Evolutionary conservation across 176 grass and related monocot genomes (phyloP).

Genomic region (Zoysia japonica): DNA sequence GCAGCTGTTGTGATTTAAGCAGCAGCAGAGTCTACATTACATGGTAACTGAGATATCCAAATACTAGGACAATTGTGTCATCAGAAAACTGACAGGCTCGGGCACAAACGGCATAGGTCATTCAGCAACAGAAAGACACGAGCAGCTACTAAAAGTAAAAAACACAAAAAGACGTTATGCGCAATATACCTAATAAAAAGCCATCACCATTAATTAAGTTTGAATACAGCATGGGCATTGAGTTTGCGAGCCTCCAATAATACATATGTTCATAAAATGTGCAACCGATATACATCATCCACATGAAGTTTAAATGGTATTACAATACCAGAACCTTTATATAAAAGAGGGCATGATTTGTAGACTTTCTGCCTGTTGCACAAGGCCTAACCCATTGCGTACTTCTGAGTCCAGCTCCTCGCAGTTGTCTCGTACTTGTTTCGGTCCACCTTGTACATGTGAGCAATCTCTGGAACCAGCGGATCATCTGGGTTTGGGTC

Average conservation of each 20-base stretch:
- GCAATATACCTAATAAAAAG: background rate
- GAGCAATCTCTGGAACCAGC: slow-evolving; percentile 75
- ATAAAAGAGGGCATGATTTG: background rate
- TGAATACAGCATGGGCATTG: background rate
- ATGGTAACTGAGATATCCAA: no score
- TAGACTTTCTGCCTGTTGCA: background rate
- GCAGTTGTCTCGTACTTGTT: slow-evolving; percentile 69
- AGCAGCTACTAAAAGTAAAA: no score
- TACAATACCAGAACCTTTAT: background rate
- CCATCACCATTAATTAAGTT: background rate
- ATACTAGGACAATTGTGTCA: no score
- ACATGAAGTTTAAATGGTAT: background rate
- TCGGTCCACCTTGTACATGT: slow-evolving; percentile 68
- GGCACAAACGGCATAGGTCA: no score
- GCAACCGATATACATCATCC: background rate
- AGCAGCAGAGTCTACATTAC: no score
- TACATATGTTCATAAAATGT: background rate
- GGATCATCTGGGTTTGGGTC: slow-evolving; percentile 78
- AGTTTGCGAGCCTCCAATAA: background rate
- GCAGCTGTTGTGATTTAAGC: no score
- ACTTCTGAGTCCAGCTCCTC: slow-evolving; percentile 83
- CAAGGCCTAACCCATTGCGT: slow-evolving; percentile 60
- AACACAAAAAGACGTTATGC: no score
- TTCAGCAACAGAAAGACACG: no score
- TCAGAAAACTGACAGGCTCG: no score